Percentiles rank a stretch among this genome's conserved stretches.
Conservation (phyloP, 2,329 filamentous ascomycete species). For the Coleophoma cylindrospora region DNA sequence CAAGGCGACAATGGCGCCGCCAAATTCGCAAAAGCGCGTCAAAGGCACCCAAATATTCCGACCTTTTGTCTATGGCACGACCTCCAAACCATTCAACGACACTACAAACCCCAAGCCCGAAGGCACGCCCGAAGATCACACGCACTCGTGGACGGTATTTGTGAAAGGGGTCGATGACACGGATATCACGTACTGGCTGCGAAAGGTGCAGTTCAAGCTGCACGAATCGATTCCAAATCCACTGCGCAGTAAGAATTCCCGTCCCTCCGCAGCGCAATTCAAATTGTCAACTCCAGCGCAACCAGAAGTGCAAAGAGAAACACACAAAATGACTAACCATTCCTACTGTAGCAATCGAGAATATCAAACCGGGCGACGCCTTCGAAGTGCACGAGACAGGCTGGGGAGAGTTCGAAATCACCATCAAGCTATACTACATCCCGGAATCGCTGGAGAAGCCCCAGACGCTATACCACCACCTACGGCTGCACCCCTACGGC, state of each 20-base stretch:
- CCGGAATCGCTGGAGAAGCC: constrained; percentile 87
- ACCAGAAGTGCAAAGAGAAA: background rate
- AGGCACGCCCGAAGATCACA: constrained; percentile 81
- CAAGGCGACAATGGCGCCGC: constrained; percentile 47
- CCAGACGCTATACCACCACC: constrained; percentile 88
- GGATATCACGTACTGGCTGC: constrained; percentile 91
- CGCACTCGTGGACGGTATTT: constrained; percentile 94
- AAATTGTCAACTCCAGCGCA: background rate
- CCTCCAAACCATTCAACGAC: constrained; percentile 74
- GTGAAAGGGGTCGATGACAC: constrained; percentile 85
- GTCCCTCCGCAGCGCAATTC: background rate
- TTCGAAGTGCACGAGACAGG: constrained; percentile 90
- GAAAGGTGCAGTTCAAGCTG: constrained; percentile 96
- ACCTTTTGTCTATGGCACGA: constrained; percentile 71
- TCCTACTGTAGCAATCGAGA: constrained; percentile 56
- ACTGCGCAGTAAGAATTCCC: constrained; percentile 57
- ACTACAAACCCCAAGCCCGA: constrained; percentile 72
- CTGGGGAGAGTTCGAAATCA: constrained; percentile 97
- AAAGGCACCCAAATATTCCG: constrained; percentile 61
- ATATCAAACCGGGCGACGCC: constrained; percentile 51
- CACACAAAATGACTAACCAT: constrained; percentile 9
- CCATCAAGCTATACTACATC: constrained; percentile 90
- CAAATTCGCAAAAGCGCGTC: constrained; percentile 54
- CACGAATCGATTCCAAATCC: constrained; percentile 95
- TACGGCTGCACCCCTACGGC: constrained; percentile 88